Evolutionary conservation across 495 filamentous ascomycete species (phyloP).

Genomic region (Platismatia glauca): DNA sequence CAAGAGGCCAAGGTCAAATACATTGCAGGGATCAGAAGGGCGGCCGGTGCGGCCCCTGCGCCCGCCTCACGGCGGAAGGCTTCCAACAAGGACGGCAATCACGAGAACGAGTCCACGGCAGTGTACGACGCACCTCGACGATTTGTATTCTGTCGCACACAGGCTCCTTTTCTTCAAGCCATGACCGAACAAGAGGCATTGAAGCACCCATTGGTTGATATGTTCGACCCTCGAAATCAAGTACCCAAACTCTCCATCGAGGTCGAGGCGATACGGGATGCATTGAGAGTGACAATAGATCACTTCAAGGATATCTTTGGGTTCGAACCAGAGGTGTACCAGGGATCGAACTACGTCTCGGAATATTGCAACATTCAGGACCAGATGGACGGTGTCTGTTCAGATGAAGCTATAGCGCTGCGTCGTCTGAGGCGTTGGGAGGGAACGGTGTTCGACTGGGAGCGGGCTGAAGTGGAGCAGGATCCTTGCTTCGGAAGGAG

Average conservation of each 20-base stretch:
- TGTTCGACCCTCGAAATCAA: neutral
- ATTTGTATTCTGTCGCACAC: neutral
- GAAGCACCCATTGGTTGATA: neutral
- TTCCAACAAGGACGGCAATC: too few relatives aligned
- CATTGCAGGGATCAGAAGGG: neutral
- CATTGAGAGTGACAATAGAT: neutral
- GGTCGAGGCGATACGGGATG: neutral
- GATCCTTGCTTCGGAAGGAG: neutral
- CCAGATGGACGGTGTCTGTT: neutral
- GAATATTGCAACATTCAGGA: conserved; percentile 1
- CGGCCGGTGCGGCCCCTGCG: neutral
- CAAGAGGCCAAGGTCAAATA: neutral
- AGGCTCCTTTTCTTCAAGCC: neutral
- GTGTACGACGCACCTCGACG: neutral
- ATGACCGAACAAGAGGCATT: neutral
- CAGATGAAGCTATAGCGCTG: neutral
- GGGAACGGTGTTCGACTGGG: neutral
- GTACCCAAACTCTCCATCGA: neutral
- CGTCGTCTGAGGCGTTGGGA: neutral
- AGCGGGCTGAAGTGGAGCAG: neutral
- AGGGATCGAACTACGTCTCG: neutral
- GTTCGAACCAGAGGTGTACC: neutral
- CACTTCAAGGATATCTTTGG: neutral
- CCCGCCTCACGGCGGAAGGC: too few relatives aligned
- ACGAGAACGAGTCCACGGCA: neutral